Conservation (phyloP, 176 grass and related monocot species). For the Cenchrus americanus region DNA sequence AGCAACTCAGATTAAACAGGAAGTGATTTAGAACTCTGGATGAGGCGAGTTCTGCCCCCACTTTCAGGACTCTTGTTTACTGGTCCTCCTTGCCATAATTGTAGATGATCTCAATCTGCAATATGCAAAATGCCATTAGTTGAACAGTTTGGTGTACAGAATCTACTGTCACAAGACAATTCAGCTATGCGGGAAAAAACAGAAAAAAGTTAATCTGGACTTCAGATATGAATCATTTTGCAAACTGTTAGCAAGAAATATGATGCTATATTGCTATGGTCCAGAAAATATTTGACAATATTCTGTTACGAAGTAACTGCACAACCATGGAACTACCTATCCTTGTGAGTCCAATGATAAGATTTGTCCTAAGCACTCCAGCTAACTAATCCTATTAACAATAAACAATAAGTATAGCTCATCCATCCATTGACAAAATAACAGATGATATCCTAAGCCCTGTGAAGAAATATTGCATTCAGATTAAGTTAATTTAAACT, state of each 20-base stretch:
- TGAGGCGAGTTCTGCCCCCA: constrained; percentile 41
- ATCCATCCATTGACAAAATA: neutral
- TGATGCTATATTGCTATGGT: neutral
- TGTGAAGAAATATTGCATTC: neutral
- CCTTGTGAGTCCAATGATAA: neutral
- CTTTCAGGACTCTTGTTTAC: constrained; percentile 14
- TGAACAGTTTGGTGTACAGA: neutral
- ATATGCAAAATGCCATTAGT: neutral
- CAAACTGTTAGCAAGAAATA: neutral
- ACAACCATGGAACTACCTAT: too few species aligned
- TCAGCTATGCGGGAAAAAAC: neutral
- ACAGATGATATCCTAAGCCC: neutral
- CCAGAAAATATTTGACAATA: too few species aligned
- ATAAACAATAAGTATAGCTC: neutral
- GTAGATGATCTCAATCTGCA: constrained; percentile 94
- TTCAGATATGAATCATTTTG: neutral
- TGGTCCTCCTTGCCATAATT: constrained; percentile 89
- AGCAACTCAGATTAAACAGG: constrained; percentile 32
- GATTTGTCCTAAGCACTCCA: neutral
- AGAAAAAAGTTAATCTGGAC: neutral
- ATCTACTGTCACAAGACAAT: neutral
- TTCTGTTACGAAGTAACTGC: neutral
- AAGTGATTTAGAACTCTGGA: constrained; percentile 30
- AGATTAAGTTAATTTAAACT: neutral
- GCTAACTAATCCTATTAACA: neutral